Percentiles rank a stretch among this genome's conserved stretches.
These are phyloP conservation scores for Nepenthes gracilis DNA, from an alignment of 148 eudicot genomes.

Conservation along the genomic window DNA sequence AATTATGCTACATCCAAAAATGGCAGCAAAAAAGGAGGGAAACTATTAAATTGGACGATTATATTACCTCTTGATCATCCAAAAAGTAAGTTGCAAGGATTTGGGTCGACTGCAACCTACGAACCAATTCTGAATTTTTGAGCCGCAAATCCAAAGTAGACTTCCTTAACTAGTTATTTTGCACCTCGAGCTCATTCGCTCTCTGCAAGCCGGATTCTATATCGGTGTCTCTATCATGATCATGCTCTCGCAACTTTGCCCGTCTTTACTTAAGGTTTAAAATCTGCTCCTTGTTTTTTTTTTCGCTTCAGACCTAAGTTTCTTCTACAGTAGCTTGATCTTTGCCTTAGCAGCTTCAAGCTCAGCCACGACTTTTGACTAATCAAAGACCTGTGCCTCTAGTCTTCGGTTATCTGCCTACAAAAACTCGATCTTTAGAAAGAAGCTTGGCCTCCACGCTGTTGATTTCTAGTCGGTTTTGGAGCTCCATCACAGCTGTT, in stretches of 20 bases:
- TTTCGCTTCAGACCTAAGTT: constrained; percentile 48
- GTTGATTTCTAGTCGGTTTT: too few species aligned
- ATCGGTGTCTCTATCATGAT: constrained; percentile 18
- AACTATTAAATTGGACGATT: too few species aligned
- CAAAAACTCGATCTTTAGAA: constrained; percentile 55
- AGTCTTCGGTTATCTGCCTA: constrained; percentile 55
- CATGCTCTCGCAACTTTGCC: constrained; percentile 34
- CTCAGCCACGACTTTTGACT: constrained; percentile 45
- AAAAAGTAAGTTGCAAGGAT: constrained; percentile 46
- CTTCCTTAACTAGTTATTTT: constrained; percentile 43
- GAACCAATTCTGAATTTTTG: constrained; percentile 57
- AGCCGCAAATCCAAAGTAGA: constrained; percentile 29
- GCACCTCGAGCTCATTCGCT: constrained; percentile 43
- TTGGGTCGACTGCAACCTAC: constrained; percentile 52
- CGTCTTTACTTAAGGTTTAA: constrained; percentile 53
- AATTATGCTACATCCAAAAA: too few species aligned
- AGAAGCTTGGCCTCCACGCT: constrained; percentile 24
- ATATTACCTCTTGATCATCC: constrained; percentile 55
- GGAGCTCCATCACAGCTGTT: too few species aligned
- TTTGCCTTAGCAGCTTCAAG: constrained; percentile 69
- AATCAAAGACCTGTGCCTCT: constrained; percentile 48
- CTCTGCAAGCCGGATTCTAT: constrained; percentile 19
- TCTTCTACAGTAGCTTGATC: constrained; percentile 55
- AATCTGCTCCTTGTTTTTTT: constrained; percentile 48
- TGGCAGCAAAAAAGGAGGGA: too few species aligned